A percentile compares a stretch with the other conserved stretches of the same genome.
phyloP scores from a whole-genome alignment of 495 filamentous ascomycete species.

The Wilcoxina mikolae region DNA sequence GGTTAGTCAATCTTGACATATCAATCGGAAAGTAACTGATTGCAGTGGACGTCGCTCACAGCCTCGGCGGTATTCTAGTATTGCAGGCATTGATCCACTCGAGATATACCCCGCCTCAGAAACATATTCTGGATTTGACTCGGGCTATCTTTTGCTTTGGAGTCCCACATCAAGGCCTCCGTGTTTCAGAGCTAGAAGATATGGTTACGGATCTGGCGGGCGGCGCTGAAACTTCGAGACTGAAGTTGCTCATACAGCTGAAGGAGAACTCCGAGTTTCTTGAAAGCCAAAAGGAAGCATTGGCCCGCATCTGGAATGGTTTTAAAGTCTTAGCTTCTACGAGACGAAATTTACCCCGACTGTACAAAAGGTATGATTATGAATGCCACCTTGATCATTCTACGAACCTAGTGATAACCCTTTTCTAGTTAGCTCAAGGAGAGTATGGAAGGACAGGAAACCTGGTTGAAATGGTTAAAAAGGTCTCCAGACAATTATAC shows the following conservation, averaged over 20 bases:
- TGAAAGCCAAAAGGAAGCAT: conserved; percentile 1
- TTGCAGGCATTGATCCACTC: conserved; percentile 1
- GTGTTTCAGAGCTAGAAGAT: conserved; percentile 2
- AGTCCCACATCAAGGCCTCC: conserved; percentile 4
- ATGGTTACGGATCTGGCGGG: conserved; percentile 9
- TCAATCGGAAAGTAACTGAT: neutral
- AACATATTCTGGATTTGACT: conserved; percentile 4
- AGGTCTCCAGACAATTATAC: no score
- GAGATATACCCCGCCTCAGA: neutral
- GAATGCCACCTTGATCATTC: no score
- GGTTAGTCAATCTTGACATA: neutral
- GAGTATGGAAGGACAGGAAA: no score
- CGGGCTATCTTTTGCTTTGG: conserved; percentile 10
- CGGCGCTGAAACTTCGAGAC: conserved; percentile 1
- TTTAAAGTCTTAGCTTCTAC: conserved; percentile 16
- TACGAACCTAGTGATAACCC: no score
- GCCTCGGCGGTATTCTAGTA: conserved; percentile 7
- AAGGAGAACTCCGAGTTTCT: conserved; percentile 9
- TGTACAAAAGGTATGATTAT: neutral
- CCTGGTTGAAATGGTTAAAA: no score
- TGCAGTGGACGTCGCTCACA: neutral
- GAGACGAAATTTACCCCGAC: neutral
- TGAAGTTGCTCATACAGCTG: conserved; percentile 6
- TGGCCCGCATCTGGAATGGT: conserved; percentile 8
- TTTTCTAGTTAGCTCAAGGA: no score